Evolutionary conservation across 768 basidiomycete genomes (phyloP).

Genomic region (Lepiota brunneoincarnata): DNA sequence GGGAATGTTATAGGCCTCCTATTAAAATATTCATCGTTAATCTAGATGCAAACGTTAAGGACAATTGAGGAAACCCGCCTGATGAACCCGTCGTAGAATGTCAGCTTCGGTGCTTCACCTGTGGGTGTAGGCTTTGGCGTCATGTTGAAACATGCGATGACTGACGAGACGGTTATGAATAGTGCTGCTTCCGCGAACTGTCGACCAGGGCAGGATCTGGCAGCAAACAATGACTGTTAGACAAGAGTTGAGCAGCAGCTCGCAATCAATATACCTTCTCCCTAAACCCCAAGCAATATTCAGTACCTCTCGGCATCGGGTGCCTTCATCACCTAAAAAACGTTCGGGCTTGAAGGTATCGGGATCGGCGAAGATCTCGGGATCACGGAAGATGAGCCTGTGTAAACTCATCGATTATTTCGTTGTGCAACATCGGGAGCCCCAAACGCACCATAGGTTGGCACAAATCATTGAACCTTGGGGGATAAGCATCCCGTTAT

Average conservation of each 20-base stretch:
- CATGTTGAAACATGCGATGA: slow-evolving; percentile 13
- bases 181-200: slow-evolving; percentile 21
- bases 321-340: slow-evolving; percentile 18
- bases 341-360: slow-evolving; percentile 21
- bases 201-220: slow-evolving; percentile 21
- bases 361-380: slow-evolving; percentile 18
- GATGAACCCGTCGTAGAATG: not conserved
- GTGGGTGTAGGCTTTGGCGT: not conserved
- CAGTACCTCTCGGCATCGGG: slow-evolving; percentile 12
- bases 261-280: slow-evolving; percentile 14
- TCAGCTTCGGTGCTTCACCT: not conserved
- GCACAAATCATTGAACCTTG: slow-evolving; percentile 19
- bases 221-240: not conserved
- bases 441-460: slow-evolving; percentile 13
- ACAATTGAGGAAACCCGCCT: not conserved
- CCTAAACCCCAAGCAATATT: slow-evolving; percentile 19
- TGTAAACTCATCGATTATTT: slow-evolving; percentile 8
- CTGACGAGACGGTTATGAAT: slow-evolving; percentile 19
- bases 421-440: slow-evolving; percentile 15
- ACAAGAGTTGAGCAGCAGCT: not conserved
- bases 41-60: not conserved
- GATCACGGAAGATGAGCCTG: slow-evolving; percentile 22
- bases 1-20: not conserved
- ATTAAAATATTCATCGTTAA: not conserved
- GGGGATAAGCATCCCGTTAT: slow-evolving; percentile 16